Evolutionary conservation across 2,329 filamentous ascomycete genomes (phyloP).

Genomic region (Biscogniauxia sp.): DNA sequence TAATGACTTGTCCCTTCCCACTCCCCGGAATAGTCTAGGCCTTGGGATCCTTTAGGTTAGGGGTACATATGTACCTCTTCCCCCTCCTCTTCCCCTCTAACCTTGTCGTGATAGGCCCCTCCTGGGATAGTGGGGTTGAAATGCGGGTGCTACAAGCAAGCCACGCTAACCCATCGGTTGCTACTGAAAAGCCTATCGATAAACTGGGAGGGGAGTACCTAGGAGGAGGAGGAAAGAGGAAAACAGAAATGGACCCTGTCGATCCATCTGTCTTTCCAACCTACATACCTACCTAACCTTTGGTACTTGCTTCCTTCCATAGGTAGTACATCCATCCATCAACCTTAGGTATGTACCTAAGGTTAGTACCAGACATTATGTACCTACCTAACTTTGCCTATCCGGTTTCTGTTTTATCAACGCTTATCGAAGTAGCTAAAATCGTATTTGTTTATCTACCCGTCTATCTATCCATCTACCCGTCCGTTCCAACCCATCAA

Average conservation of each 20-base stretch:
- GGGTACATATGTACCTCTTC: background rate
- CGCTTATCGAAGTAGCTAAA: too few relatives aligned
- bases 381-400: too few relatives aligned
- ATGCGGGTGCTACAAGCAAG: background rate
- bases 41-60: background rate
- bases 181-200: conserved; percentile 12
- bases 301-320: background rate
- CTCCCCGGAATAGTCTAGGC: background rate
- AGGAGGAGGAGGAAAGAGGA: background rate
- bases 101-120: background rate
- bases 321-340: too few relatives aligned
- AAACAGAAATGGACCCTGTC: conserved; percentile 16
- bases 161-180: background rate
- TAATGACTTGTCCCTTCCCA: too few relatives aligned
- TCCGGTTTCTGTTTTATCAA: too few relatives aligned
- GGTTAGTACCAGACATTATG: too few relatives aligned
- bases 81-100: background rate
- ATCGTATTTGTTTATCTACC: too few relatives aligned
- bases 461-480: too few relatives aligned
- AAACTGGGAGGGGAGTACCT: background rate
- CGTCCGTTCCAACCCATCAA: too few relatives aligned
- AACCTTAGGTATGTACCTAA: too few relatives aligned
- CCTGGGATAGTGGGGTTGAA: background rate
- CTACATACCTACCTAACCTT: background rate
- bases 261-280: conserved; percentile 9